phyloP scores from a whole-genome alignment of 768 basidiomycete genomes.

The Mycena epipterygia region DNA sequence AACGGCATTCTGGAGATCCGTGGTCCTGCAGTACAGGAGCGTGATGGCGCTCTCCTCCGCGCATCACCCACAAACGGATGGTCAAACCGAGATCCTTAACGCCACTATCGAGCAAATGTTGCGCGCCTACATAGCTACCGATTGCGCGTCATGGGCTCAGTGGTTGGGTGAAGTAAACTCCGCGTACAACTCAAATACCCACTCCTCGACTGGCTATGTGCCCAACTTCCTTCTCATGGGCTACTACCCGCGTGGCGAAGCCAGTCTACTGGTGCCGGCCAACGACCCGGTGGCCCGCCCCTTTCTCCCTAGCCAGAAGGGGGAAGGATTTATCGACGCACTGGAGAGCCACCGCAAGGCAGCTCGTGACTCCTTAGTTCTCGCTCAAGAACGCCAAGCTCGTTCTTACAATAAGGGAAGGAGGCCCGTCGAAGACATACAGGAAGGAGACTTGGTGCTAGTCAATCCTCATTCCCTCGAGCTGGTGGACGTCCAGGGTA shows the following conservation, averaged over 20 bases:
- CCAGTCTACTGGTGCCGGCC: slow-evolving; percentile 5
- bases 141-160: slow-evolving; percentile 1
- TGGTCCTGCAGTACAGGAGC: too few species aligned
- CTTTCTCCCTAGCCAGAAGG: slow-evolving; percentile 22
- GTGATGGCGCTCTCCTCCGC: too few species aligned
- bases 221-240: too few species aligned
- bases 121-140: too few species aligned
- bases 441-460: slow-evolving; percentile 29
- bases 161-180: slow-evolving; percentile 43
- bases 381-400: not conserved
- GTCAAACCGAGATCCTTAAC: too few species aligned
- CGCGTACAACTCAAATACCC: slow-evolving; percentile 46
- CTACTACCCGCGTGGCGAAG: slow-evolving; percentile 28
- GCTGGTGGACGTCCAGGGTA: slow-evolving; percentile 16
- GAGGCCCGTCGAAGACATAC: slow-evolving; percentile 19
- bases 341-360: slow-evolving; percentile 8
- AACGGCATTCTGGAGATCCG: too few species aligned
- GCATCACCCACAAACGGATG: too few species aligned
- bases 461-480: slow-evolving; percentile 30
- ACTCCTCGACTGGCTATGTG: not conserved
- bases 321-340: not conserved
- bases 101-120: too few species aligned
- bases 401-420: slow-evolving; percentile 36
- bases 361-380: slow-evolving; percentile 34
- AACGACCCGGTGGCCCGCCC: slow-evolving; percentile 8